A percentile compares a stretch with the other conserved stretches of the same genome.
phyloP scores from a whole-genome alignment of 257 asterid genomes.

The Jacaranda mimosifolia region DNA sequence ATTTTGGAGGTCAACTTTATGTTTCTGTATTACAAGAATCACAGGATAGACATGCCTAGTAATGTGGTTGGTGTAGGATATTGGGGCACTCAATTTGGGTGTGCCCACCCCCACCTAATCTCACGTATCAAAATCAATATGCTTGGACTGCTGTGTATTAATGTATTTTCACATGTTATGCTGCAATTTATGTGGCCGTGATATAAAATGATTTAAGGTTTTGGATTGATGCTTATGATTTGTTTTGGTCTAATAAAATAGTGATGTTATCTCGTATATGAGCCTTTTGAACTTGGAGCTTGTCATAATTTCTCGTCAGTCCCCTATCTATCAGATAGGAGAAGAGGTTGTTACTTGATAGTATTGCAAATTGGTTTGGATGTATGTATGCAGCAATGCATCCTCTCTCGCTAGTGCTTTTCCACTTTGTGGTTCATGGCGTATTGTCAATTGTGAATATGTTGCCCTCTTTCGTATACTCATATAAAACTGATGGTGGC shows the following conservation, averaged over 20 bases:
- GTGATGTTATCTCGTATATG: background rate
- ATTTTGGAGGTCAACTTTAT: background rate
- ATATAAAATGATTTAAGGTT: background rate
- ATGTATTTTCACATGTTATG: background rate
- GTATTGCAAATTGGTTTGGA: background rate
- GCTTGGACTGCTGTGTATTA: background rate
- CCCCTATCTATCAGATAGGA: background rate
- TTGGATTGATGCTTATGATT: background rate
- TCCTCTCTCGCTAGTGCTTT: background rate
- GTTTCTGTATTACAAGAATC: background rate
- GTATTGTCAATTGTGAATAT: background rate
- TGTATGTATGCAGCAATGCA: background rate
- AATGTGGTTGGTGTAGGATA: background rate
- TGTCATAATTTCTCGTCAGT: background rate
- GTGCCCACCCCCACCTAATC: background rate
- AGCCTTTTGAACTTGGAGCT: background rate
- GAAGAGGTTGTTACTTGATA: background rate
- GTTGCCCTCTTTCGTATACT: background rate
- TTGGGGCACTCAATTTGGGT: background rate
- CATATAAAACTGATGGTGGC: background rate
- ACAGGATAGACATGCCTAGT: background rate
- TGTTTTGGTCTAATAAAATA: too few relatives aligned
- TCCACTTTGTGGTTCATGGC: constrained; percentile 11
- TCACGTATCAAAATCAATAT: background rate
- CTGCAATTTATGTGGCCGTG: background rate